Conservation (phyloP, 345 rosid species). For the Camelina laxa region DNA sequence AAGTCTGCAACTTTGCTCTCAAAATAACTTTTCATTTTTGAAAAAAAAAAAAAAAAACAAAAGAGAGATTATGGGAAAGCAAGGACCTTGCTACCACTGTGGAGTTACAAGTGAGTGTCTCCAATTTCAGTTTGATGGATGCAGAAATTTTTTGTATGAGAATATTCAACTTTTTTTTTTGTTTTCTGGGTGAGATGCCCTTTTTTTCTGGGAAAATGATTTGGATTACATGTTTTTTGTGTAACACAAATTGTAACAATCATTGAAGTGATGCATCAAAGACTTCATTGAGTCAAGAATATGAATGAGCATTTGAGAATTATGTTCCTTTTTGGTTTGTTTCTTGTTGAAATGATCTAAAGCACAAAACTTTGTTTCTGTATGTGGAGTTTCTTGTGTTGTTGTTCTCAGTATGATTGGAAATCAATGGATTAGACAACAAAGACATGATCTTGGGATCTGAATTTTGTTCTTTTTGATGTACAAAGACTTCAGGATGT, state of each 20-base stretch:
- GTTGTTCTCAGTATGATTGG: constrained; percentile 9
- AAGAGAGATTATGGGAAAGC: constrained; percentile 75
- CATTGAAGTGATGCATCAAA: constrained; percentile 35
- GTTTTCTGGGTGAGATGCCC: constrained; percentile 14
- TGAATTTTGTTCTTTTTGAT: constrained; percentile 25
- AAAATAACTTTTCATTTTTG: constrained; percentile 20
- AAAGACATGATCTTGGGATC: constrained; percentile 7
- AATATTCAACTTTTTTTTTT: constrained; percentile 18
- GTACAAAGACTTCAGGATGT: constrained; percentile 14
- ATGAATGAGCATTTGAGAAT: constrained; percentile 30
- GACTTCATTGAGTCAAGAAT: constrained; percentile 28
- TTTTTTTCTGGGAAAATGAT: constrained; percentile 31
- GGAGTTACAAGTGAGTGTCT: constrained; percentile 97
- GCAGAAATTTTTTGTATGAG: background rate
- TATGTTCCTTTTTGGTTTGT: constrained; percentile 4
- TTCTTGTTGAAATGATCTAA: constrained; percentile 26
- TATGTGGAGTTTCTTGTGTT: constrained; percentile 31
- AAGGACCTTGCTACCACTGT: constrained; percentile 98
- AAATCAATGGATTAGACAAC: constrained; percentile 2
- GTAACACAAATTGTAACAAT: constrained; percentile 10
- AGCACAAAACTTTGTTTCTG: background rate
- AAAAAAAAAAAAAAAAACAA: constrained; percentile 23
- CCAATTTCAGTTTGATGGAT: constrained; percentile 40
- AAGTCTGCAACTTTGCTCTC: constrained; percentile 36
- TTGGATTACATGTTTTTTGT: constrained; percentile 19